Conservation (phyloP, 2,329 filamentous ascomycete genomes). For the Ascochyta fabae region DNA sequence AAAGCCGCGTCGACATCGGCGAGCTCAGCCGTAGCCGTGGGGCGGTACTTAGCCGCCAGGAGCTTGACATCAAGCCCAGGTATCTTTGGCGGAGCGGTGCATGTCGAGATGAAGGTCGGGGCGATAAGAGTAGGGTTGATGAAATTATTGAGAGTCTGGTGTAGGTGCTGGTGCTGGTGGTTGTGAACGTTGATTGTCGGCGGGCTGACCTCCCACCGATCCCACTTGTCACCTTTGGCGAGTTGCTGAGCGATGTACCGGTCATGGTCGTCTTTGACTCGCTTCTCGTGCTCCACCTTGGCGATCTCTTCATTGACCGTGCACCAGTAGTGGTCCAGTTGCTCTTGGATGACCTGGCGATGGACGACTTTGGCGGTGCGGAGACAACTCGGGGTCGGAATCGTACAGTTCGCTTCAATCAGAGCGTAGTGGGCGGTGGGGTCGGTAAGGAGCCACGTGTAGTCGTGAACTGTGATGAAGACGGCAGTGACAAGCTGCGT, state of each 20-base stretch:
- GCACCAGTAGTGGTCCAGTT: neutral
- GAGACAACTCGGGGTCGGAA: constrained; percentile 1
- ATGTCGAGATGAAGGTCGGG: neutral
- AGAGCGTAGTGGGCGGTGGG: neutral
- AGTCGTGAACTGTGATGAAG: neutral
- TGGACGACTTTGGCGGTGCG: neutral
- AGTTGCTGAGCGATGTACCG: neutral
- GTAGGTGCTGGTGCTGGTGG: neutral
- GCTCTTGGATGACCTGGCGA: neutral
- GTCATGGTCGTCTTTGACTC: neutral
- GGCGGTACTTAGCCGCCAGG: neutral
- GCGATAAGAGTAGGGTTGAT: neutral
- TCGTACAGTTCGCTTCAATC: neutral
- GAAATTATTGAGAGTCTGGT: neutral
- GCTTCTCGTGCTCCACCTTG: neutral
- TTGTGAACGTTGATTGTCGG: neutral
- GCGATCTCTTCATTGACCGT: neutral
- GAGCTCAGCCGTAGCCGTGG: neutral
- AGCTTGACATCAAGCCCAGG: neutral
- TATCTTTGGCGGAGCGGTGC: neutral
- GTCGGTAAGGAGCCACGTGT: neutral
- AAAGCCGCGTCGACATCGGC: neutral
- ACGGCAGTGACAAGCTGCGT: neutral
- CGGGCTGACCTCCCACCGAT: constrained; percentile 6
- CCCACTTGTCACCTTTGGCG: constrained; percentile 10